Conservation (phyloP, 805 yeast genomes). For the Pichia ethanolica region DNA sequence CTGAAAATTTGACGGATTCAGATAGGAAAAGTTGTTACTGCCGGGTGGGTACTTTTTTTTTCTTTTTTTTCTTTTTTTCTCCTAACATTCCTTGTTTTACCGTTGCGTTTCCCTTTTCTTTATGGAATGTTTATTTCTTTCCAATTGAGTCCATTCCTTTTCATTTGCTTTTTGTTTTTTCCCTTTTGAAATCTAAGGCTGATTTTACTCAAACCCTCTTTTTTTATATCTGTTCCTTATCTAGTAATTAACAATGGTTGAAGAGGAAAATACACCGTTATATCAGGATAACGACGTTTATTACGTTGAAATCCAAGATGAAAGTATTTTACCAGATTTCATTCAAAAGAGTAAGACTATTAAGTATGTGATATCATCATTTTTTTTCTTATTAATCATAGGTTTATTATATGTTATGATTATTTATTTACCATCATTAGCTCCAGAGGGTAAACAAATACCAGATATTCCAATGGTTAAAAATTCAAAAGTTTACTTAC, state of each 20-base stretch:
- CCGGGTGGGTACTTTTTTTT: too few relatives aligned
- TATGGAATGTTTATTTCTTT: too few relatives aligned
- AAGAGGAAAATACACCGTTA: slow-evolving; percentile 10
- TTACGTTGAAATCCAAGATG: slow-evolving; percentile 14
- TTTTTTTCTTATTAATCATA: slow-evolving; percentile 6
- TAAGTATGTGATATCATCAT: slow-evolving; percentile 9
- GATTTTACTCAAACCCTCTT: too few relatives aligned
- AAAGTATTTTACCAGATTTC: slow-evolving; percentile 8
- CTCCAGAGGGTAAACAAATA: slow-evolving; percentile 25
- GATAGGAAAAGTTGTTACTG: too few relatives aligned
- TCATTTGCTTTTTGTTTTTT: too few relatives aligned
- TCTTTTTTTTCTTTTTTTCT: too few relatives aligned
- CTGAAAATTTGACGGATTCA: too few relatives aligned
- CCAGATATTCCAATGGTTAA: slow-evolving; percentile 22
- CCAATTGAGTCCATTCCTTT: too few relatives aligned
- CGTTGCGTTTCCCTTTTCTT: too few relatives aligned
- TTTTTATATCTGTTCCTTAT: too few relatives aligned
- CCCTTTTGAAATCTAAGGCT: too few relatives aligned
- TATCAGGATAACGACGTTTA: slow-evolving; percentile 1
- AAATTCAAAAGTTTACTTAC: slow-evolving; percentile 19
- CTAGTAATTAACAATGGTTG: neutral
- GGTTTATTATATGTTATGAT: slow-evolving; percentile 23
- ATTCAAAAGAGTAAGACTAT: slow-evolving; percentile 6
- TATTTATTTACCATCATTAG: slow-evolving; percentile 25
- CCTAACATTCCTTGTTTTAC: too few relatives aligned